Conservation (phyloP, 495 filamentous ascomycete genomes). For the Tirmania nivea region DNA sequence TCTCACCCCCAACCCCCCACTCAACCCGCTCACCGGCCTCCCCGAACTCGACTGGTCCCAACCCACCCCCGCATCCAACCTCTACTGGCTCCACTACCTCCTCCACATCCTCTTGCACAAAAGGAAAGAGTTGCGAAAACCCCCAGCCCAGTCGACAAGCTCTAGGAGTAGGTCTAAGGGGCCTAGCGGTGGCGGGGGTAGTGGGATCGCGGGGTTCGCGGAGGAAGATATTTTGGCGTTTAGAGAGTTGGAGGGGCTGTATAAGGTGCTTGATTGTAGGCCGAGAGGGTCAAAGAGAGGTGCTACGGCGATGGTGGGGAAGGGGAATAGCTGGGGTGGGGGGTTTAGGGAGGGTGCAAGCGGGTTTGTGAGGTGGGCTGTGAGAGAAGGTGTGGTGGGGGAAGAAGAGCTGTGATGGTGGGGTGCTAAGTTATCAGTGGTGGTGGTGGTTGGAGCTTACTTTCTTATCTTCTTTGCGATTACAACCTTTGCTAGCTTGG, state of each 20-base stretch:
- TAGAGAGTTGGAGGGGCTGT: background rate
- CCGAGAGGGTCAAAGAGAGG: background rate
- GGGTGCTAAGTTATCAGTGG: no score
- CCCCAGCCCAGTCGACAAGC: slow-evolving; percentile 10
- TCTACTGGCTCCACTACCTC: slow-evolving; percentile 19
- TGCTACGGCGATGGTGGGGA: slow-evolving; percentile 9
- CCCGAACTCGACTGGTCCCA: background rate
- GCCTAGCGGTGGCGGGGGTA: slow-evolving; percentile 5
- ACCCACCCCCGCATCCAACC: slow-evolving; percentile 6
- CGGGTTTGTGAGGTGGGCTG: slow-evolving; percentile 2
- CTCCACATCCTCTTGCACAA: slow-evolving; percentile 14
- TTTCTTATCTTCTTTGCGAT: background rate
- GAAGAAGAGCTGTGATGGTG: background rate
- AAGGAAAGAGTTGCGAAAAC: slow-evolving; percentile 2
- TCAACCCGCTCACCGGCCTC: background rate
- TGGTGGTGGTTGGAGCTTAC: no score
- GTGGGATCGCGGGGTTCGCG: slow-evolving; percentile 10
- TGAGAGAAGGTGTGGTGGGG: background rate
- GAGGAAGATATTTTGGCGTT: slow-evolving; percentile 13
- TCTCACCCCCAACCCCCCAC: background rate
- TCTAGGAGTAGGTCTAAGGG: slow-evolving; percentile 7
- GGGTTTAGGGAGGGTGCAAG: slow-evolving; percentile 2
- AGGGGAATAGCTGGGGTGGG: slow-evolving; percentile 12
- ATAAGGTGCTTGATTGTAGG: background rate
- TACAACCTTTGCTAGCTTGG: slow-evolving; percentile 1